Percentiles rank a stretch among this genome's conserved stretches.
Conservation (phyloP, 163 green algal genomes). For the Scenedesmus sp. region DNA sequence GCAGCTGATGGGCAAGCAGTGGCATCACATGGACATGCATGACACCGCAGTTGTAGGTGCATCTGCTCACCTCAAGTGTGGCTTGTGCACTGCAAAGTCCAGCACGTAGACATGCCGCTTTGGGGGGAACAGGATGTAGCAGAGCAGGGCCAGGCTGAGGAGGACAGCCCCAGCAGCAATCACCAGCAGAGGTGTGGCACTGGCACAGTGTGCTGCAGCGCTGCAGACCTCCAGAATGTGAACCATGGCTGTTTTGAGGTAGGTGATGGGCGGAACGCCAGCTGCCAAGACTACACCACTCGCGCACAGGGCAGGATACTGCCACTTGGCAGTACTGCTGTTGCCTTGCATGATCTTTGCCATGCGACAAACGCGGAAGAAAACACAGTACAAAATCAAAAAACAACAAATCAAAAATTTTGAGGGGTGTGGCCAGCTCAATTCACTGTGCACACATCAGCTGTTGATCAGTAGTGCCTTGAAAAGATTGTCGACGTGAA, state of each 20-base stretch:
- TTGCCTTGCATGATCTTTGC: neutral
- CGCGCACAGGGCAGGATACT: neutral
- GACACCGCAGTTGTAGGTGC: neutral
- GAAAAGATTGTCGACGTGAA: too few species aligned
- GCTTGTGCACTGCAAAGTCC: slow-evolving; percentile 85
- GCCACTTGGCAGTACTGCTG: slow-evolving; percentile 19
- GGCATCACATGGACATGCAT: neutral
- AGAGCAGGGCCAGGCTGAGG: neutral
- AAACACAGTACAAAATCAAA: neutral
- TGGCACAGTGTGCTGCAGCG: neutral
- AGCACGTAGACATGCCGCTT: slow-evolving; percentile 87
- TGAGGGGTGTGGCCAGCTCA: too few species aligned
- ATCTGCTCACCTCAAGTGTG: slow-evolving; percentile 44
- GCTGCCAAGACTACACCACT: slow-evolving; percentile 1
- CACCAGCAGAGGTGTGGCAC: neutral
- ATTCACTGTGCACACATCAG: too few species aligned
- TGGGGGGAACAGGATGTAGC: neutral
- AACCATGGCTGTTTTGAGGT: neutral
- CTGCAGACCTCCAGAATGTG: neutral
- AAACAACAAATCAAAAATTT: too few species aligned
- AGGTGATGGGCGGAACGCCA: neutral
- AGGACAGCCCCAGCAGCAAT: neutral
- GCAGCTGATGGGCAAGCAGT: neutral
- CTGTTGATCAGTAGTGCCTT: too few species aligned
- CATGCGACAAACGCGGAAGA: neutral